Conservation (phyloP, 1,139 yeast species). For the Ogataea hybrid region DNA sequence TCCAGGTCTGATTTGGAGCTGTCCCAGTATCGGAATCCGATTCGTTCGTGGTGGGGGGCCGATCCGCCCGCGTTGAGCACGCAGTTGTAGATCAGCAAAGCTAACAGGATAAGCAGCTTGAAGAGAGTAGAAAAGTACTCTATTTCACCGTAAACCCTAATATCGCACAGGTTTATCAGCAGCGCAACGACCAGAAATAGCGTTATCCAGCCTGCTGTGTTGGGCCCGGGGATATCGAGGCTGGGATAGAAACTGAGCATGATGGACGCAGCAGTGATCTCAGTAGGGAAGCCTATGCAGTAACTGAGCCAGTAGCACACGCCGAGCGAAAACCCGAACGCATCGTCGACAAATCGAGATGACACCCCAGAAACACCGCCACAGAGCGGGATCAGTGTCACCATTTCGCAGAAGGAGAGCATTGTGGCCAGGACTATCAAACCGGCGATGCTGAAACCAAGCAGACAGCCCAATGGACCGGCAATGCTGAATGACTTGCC, state of each 20-base stretch:
- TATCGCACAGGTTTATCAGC: conserved; percentile 57
- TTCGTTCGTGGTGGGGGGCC: conserved; percentile 34
- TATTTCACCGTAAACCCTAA: conserved; percentile 71
- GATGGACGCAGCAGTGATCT: conserved; percentile 75
- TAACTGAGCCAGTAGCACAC: conserved; percentile 76
- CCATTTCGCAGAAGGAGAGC: conserved; percentile 83
- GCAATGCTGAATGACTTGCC: conserved; percentile 77
- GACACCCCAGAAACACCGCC: conserved; percentile 78
- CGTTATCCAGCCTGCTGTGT: conserved; percentile 66
- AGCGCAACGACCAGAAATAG: conserved; percentile 46
- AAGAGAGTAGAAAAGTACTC: conserved; percentile 64
- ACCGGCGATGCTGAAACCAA: conserved; percentile 71
- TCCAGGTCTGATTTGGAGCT: conserved; percentile 47
- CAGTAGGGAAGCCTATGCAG: conserved; percentile 73
- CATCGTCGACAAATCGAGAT: conserved; percentile 79
- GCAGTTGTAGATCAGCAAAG: conserved; percentile 63
- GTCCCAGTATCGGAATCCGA: conserved; percentile 73
- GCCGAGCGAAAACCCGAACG: conserved; percentile 82
- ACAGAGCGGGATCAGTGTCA: conserved; percentile 75
- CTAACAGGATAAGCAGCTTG: conserved; percentile 53
- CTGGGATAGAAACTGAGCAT: conserved; percentile 65
- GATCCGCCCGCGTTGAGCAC: conserved; percentile 55
- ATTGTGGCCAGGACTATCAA: conserved; percentile 66
- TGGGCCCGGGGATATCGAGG: conserved; percentile 48
- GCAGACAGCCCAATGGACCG: conserved; percentile 78